Base-by-base conservation (phyloP, 2,329 filamentous ascomycete species). In the Cryphonectria nitschkei region DNA sequence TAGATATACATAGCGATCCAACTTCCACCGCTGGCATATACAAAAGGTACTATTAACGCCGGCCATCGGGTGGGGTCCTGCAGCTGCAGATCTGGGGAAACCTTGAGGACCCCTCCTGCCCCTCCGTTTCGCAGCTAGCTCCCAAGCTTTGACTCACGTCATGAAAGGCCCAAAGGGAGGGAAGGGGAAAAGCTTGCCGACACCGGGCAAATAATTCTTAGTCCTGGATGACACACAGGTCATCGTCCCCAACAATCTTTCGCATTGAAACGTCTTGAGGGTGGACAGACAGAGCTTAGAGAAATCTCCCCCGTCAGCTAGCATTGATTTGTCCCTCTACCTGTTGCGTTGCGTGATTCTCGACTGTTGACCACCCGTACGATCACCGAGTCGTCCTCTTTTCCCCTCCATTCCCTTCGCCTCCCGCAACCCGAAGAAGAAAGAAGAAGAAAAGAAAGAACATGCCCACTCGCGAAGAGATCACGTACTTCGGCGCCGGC, bases 401-500 rank as follows among this genome's bases (percentile, higher is more conserved):
- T 16, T 39, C 13, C 37, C 29, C 22, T 43, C 16, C 16, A 26
- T 26, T 14, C 22, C 26, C 54, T 34, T 32, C 32, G 34, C n/a
- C n/a, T n/a, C 2, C 37, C 22, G 22, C 50, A 29, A 4, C 6
- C 22, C 61, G n/a, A n/a, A 52, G 52, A 50, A 60, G n/a, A 63
- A 43, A 65, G 14, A 9, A 41, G 41, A 50, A 46, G 11, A 63
- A 43, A 63, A 11, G 41, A 32, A 50, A 46, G 11, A 63, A 32
- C 62, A 93, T 95, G 93, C 90, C 92, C 77, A 84, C 88, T 74
- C 87, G 93, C 81, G 85, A 89, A 76, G 91, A 95, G 74, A 88
- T 96, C 79, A 88, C 90, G 75, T 96, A 97, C 82, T 97, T 97
- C 76, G 94, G 95, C 73, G 95, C 95, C 68, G 95, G 95, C 74